Conservation (phyloP, 2,329 filamentous ascomycete genomes). For the Xylariales sp. region DNA sequence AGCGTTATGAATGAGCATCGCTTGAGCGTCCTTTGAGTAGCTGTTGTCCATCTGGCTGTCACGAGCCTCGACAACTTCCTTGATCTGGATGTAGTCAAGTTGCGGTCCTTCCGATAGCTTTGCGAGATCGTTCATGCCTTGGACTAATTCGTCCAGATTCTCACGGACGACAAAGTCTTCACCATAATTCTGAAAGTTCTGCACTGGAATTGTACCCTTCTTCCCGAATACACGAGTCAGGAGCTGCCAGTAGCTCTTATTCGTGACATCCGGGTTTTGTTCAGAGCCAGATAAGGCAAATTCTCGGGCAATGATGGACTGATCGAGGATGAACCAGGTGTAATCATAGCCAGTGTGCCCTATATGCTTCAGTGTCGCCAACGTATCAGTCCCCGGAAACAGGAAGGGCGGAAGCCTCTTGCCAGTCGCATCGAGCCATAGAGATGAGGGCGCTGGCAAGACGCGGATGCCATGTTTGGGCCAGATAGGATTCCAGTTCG, state of each 20-base stretch:
- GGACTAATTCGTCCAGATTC: slow-evolving; percentile 49
- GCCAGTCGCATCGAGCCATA: slow-evolving; percentile 59
- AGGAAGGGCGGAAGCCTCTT: slow-evolving; percentile 52
- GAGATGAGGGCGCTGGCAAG: slow-evolving; percentile 54
- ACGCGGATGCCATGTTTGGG: slow-evolving; percentile 56
- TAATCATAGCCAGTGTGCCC: slow-evolving; percentile 59
- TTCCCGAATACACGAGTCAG: slow-evolving; percentile 46
- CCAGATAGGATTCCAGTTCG: slow-evolving; percentile 61
- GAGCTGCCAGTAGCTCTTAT: slow-evolving; percentile 50
- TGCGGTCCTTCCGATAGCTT: slow-evolving; percentile 38
- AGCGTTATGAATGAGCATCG: slow-evolving; percentile 56
- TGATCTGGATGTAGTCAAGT: slow-evolving; percentile 41
- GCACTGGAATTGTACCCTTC: slow-evolving; percentile 50
- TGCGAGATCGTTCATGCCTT: slow-evolving; percentile 55
- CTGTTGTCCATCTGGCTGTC: slow-evolving; percentile 52
- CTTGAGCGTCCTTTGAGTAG: slow-evolving; percentile 57
- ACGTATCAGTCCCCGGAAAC: slow-evolving; percentile 53
- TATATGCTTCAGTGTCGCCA: slow-evolving; percentile 54
- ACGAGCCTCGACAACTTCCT: slow-evolving; percentile 44
- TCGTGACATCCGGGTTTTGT: slow-evolving; percentile 57
- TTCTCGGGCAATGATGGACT: slow-evolving; percentile 55
- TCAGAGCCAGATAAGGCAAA: slow-evolving; percentile 59
- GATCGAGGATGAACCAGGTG: slow-evolving; percentile 58
- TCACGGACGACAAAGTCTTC: slow-evolving; percentile 56
- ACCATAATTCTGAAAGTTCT: slow-evolving; percentile 55